Evolutionary conservation across 2,329 filamentous ascomycete genomes (phyloP).

Genomic region (Aureobasidium sp.): DNA sequence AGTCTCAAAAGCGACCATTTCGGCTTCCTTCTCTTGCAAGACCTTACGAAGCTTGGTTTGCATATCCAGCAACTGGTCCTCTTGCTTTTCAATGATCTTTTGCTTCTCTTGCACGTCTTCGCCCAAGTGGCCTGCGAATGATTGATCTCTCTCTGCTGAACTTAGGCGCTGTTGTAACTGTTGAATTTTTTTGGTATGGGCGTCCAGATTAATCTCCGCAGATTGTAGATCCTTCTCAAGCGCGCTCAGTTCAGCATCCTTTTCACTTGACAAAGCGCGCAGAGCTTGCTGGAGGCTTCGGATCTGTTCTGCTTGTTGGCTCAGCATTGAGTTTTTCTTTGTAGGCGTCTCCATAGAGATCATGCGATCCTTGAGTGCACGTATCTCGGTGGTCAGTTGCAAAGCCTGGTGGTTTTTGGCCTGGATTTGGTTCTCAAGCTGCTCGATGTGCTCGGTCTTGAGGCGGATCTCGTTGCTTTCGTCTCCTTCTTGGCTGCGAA

Average conservation of each 20-base stretch:
- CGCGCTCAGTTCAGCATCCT: conserved; percentile 31
- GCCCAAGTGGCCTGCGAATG: conserved; percentile 16
- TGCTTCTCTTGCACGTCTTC: conserved; percentile 17
- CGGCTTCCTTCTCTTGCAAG: conserved; percentile 17
- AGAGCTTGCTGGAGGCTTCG: conserved; percentile 28
- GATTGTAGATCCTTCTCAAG: conserved; percentile 30
- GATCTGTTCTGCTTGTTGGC: conserved; percentile 31
- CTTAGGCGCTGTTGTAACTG: conserved; percentile 19
- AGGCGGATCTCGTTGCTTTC: conserved; percentile 27
- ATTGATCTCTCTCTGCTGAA: conserved; percentile 17
- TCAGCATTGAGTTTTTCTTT: conserved; percentile 32
- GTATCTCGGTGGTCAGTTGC: conserved; percentile 29
- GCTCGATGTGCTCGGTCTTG: conserved; percentile 29
- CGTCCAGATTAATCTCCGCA: conserved; percentile 27
- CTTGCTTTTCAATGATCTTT: conserved; percentile 17
- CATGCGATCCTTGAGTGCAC: conserved; percentile 28
- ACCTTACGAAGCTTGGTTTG: conserved; percentile 19
- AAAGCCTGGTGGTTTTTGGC: conserved; percentile 25
- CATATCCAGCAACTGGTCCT: conserved; percentile 16
- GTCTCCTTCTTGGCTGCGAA: conserved; percentile 26
- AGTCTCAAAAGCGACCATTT: conserved; percentile 1
- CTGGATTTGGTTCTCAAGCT: conserved; percentile 35
- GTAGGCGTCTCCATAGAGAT: conserved; percentile 31
- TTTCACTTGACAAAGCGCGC: conserved; percentile 29
- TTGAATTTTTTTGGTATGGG: conserved; percentile 24